Evolutionary conservation across 352 stramenopile genomes (phyloP), one percentile per base, ranked within the genome.

Genomic region (Globisporangium spiculum): DNA sequence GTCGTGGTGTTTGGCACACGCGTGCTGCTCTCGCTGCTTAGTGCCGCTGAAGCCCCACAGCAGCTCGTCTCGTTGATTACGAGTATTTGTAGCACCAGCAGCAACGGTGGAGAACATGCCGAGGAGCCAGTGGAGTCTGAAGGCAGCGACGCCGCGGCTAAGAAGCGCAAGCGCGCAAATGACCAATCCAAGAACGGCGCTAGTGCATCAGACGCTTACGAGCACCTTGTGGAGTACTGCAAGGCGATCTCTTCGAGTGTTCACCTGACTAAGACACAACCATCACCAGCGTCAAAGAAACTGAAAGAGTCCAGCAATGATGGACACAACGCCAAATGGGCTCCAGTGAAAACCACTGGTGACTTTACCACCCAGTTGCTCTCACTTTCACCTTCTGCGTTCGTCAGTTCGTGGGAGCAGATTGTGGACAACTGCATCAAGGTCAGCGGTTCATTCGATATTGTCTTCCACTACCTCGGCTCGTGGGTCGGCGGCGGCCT

Each of bases 391-490:
- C 67, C 78, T 22, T 46, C 26, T 1, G 55, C 65, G 6, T 87
- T 87, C 54, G 60, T 61, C 12, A 63, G 66, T 5, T 73, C 22
- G 3, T 86, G 78, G 78, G 67, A 80, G 46, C 58, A 74, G 18
- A 81, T 87, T 60, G 65, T 73, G 30, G 69, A 32, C 20, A 81
- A 87, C 52, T 75, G 71, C 32, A n/a, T 69, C 1, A 63, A 74
- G 6, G 55, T 81, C 41, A 72, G 32, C 0, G 73, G 79, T 7
- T 74, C 78, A 0, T 81, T 77, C n/a, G 66, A 66, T 0, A 74
- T 70, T 27, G 65, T 89, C 16, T 65, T 85, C 32, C 75, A 90
- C 32, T 93, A 88, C 67, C 55, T 93, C n/a, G 73, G 69, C 20
- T 71, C 73, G 16, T 77, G 71, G 38, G 76, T 74, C 59, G 71